A percentile compares a stretch with the other conserved stretches of the same genome.
Conservation (phyloP, 75 land plant genomes). For the Chamaecyparis obtusa region DNA sequence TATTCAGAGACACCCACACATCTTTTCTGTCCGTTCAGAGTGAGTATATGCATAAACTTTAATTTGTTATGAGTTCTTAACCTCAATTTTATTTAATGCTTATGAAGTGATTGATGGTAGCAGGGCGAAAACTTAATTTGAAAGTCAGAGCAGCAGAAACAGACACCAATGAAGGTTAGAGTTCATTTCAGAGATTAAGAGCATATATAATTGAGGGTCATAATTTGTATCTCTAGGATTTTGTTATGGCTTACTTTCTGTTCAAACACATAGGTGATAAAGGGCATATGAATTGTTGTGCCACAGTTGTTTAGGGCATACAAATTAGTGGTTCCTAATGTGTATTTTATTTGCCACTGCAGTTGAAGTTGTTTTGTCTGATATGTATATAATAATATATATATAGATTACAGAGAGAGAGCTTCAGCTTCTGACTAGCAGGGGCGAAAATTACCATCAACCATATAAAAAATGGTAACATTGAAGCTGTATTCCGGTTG, state of each 20-base stretch:
- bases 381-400: too few species aligned
- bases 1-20: neutral
- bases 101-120: neutral
- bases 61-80: neutral
- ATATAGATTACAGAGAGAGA: too few species aligned
- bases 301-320: too few species aligned
- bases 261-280: neutral
- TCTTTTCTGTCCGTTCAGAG: neutral
- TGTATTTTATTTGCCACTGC: neutral
- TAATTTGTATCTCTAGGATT: neutral
- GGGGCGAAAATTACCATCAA: too few species aligned
- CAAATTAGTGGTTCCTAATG: neutral
- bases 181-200: neutral
- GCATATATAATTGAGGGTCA: neutral
- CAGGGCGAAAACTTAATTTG: constrained; percentile 15
- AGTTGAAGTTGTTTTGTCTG: neutral
- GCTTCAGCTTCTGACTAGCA: too few species aligned
- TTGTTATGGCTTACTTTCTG: neutral
- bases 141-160: constrained; percentile 33
- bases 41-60: neutral
- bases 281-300: neutral
- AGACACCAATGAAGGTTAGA: constrained; percentile 26
- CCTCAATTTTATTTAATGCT: neutral
- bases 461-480: neutral
- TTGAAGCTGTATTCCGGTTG: neutral